These are phyloP conservation scores for Kentomonas sorsogonicus DNA, from an alignment of 208 protist genomes.

Conservation along the genomic window DNA sequence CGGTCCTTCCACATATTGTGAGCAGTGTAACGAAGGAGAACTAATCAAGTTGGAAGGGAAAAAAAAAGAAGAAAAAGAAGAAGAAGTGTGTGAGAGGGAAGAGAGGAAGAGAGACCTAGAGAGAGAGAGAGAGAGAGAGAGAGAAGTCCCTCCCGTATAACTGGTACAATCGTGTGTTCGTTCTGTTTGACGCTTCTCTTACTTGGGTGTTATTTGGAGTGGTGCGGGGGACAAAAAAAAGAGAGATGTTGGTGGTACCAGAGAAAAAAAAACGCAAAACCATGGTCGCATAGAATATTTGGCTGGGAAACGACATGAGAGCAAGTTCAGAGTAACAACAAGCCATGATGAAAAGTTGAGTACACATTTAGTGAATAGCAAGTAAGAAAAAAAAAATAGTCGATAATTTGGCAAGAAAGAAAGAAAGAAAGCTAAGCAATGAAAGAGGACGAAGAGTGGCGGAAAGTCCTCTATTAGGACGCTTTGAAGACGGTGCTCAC, in stretches of 20 bases:
- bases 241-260: neutral
- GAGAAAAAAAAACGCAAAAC: neutral
- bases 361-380: neutral
- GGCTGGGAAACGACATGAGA: neutral
- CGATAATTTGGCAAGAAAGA: neutral
- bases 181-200: neutral
- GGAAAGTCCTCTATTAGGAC: too few relatives aligned
- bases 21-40: neutral
- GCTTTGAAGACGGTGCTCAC: slow-evolving; percentile 70
- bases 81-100: neutral
- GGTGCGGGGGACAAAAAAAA: neutral
- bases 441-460: too few relatives aligned
- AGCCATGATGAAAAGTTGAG: neutral
- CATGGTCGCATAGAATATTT: neutral
- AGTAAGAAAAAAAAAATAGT: neutral
- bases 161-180: neutral
- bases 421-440: too few relatives aligned
- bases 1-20: slow-evolving; percentile 44
- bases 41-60: neutral
- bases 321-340: neutral
- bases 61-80: neutral
- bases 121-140: neutral
- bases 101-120: neutral
- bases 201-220: neutral
- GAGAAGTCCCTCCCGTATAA: neutral